Base-by-base conservation (phyloP, 176 grass and related monocot species). In the Aegilops speltoides region DNA sequence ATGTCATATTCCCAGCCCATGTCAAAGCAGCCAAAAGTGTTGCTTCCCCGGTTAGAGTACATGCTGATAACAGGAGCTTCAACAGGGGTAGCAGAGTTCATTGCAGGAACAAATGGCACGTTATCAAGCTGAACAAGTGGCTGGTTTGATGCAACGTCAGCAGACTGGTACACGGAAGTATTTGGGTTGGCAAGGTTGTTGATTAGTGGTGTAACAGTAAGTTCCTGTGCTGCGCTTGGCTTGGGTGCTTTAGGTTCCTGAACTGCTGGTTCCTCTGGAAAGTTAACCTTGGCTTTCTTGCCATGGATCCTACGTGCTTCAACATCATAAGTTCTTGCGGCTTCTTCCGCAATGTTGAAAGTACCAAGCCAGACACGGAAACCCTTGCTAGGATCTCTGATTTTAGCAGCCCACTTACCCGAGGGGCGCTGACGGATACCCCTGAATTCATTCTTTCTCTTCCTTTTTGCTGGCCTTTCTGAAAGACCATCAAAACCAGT, bases 381-480 rank as follows among this genome's bases (percentile, higher is more conserved):
- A 77, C 97, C 97, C 84, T 96, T 99, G 22, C 85, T 83, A 84
- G 97, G 97, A 86, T 96, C 94, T 88, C 94, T 90, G 33, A 99
- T 99, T 86, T 99, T 94, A 96, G 97, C 97, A 79, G 97, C 97
- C 97, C 97, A 99, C 83, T 99, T 99, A 60, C 94, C 97, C 92
- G 89, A 99, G 54, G 94, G 92, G 68, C 97, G 97, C 26, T 96
- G 92, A 41, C 97, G 93, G 90, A 96, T 99, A 67, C 97, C 97
- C 66, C 92, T 88, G 83, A 87, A 99, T 71, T 86, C 90, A 45
- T 96, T 99, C 90, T 96, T 99, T 85, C 92, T 96, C 85, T 93
- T 99, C 76, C 97, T 92, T 65, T 94, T 96, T 32, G 78, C 61
- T 38, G 89, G 89, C 36, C 33, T 91, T 88, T 84, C 81, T 38